Conservation (phyloP, 495 filamentous ascomycete species). For the Elasticomyces elasticus region DNA sequence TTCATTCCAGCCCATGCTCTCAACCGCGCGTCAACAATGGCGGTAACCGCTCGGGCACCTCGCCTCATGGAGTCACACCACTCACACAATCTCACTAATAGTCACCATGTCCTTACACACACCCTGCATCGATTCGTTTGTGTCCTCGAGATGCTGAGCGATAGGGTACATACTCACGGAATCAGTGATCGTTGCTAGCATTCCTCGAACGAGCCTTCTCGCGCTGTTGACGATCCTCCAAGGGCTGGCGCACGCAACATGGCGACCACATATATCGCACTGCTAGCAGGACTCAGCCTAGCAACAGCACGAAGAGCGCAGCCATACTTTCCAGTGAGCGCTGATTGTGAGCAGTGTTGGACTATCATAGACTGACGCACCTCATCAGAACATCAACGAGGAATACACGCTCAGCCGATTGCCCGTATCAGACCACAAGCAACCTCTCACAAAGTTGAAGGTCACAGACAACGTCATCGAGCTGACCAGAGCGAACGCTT, state of each 20-base stretch:
- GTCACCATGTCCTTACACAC: neutral
- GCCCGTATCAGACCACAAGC: neutral
- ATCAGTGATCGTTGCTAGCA: too few relatives aligned
- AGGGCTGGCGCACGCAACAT: too few relatives aligned
- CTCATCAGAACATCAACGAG: neutral
- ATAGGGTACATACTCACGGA: too few relatives aligned
- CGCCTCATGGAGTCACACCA: neutral
- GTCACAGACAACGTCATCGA: conserved; percentile 15
- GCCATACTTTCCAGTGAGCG: neutral
- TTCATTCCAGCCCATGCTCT: neutral
- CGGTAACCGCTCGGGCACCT: neutral
- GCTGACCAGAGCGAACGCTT: neutral
- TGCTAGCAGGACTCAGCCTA: neutral
- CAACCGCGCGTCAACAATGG: neutral
- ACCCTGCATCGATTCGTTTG: neutral
- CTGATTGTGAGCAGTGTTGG: neutral
- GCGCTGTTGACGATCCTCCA: too few relatives aligned
- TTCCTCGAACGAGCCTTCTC: too few relatives aligned
- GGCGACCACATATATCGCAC: neutral
- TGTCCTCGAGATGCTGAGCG: neutral
- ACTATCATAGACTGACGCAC: too few relatives aligned
- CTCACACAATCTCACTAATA: too few relatives aligned
- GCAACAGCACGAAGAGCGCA: neutral
- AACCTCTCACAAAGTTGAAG: conserved; percentile 3
- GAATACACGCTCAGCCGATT: conserved; percentile 7